Percentiles rank a stretch among this genome's conserved stretches.
Conservation (phyloP, 495 filamentous ascomycete species). For the Xylaria scruposa region DNA sequence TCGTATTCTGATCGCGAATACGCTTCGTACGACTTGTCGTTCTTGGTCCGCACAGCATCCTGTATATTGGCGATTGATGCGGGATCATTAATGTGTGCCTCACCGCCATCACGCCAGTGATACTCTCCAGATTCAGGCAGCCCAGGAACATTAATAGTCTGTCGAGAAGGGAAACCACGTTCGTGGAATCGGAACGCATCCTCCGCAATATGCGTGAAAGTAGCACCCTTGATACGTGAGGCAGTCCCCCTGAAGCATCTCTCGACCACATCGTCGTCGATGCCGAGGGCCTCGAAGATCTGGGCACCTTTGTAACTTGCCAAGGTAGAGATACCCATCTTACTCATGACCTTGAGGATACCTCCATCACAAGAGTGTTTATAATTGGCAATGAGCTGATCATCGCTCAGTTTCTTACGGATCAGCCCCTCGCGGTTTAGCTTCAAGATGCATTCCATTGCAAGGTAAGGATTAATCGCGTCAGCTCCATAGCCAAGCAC, state of each 20-base stretch:
- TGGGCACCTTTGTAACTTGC: slow-evolving; percentile 99
- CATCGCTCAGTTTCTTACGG: slow-evolving; percentile 84
- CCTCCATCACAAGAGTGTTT: slow-evolving; percentile 97
- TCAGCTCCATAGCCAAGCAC: slow-evolving; percentile 95
- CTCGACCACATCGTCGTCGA: slow-evolving; percentile 95
- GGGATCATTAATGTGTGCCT: slow-evolving; percentile 98
- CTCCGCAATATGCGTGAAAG: slow-evolving; percentile 93
- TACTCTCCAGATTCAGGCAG: slow-evolving; percentile 97
- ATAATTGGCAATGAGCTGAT: slow-evolving; percentile 92
- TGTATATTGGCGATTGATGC: slow-evolving; percentile 96
- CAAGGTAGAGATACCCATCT: slow-evolving; percentile 99
- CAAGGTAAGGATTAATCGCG: slow-evolving; percentile 95
- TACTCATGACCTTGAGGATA: slow-evolving; percentile 99
- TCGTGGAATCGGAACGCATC: slow-evolving; percentile 98
- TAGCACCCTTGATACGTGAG: slow-evolving; percentile 93
- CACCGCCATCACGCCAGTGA: slow-evolving; percentile 98
- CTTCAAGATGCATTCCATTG: slow-evolving; percentile 98
- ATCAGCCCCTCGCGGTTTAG: slow-evolving; percentile 96
- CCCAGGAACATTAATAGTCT: slow-evolving; percentile 79
- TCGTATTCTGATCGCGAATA: slow-evolving; percentile 96
- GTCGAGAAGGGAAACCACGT: slow-evolving; percentile 86
- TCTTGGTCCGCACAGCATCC: slow-evolving; percentile 97
- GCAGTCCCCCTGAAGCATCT: slow-evolving; percentile 96
- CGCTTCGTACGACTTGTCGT: slow-evolving; percentile 99
- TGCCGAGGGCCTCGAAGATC: slow-evolving; percentile 98